Percentiles rank a stretch among this genome's conserved stretches.
Conservation (phyloP, 306 rosid species). For the Macrotyloma uniflorum region DNA sequence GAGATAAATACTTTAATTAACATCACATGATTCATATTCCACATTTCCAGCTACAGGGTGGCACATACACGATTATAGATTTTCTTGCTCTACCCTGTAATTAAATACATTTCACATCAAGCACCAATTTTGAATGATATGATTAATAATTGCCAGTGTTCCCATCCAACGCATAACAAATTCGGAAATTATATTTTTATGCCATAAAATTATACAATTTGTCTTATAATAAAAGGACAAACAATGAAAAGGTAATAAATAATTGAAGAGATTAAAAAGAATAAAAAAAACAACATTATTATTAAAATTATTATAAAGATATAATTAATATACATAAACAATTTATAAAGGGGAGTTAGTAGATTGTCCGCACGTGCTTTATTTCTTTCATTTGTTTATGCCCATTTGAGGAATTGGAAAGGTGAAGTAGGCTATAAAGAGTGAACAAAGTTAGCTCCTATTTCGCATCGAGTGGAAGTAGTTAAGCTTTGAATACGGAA, state of each 20-base stretch:
- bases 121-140: background rate
- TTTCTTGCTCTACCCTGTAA: background rate
- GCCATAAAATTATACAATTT: background rate
- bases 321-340: background rate
- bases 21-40: slow-evolving; percentile 22
- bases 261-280: background rate
- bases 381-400: background rate
- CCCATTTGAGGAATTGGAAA: background rate
- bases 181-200: background rate
- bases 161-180: background rate
- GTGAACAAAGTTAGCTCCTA: background rate
- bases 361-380: slow-evolving; percentile 21
- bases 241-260: background rate
- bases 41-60: background rate
- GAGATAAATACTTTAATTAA: background rate
- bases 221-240: background rate
- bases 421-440: slow-evolving; percentile 5
- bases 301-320: background rate
- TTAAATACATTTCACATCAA: background rate
- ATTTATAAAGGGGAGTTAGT: background rate
- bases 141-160: background rate
- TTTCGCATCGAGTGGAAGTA: background rate
- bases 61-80: background rate
- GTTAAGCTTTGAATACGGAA: background rate
- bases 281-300: background rate